Percentiles rank a stretch among this genome's conserved stretches.
Conservation (phyloP, 1,139 yeast genomes). For the Scheffersomyces lignicola region DNA sequence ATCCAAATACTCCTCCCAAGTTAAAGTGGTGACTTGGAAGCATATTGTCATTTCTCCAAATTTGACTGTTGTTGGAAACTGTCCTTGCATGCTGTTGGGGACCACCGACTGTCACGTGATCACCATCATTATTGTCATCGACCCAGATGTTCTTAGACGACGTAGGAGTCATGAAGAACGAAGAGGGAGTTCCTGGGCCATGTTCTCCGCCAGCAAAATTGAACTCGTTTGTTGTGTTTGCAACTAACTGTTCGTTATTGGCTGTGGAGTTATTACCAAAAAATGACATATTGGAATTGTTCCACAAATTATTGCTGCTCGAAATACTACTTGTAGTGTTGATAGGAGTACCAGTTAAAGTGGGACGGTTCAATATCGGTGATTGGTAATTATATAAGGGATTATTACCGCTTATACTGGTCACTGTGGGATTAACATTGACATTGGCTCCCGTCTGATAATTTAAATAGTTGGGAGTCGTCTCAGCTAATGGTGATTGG, state of each 20-base stretch:
- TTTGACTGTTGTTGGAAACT: conserved; percentile 26
- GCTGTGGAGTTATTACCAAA: conserved; percentile 4
- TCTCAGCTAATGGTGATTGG: conserved; percentile 10
- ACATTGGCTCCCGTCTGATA: background rate
- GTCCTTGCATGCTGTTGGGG: conserved; percentile 19
- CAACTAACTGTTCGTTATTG: conserved; percentile 2
- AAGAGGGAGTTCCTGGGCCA: background rate
- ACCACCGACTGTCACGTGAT: background rate
- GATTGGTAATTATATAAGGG: conserved; percentile 16
- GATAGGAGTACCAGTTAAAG: conserved; percentile 8
- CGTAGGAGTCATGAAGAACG: conserved; percentile 14
- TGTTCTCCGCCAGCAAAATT: background rate
- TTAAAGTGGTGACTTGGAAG: conserved; percentile 16
- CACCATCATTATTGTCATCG: conserved; percentile 9
- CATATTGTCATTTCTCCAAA: conserved; percentile 30
- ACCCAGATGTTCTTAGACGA: conserved; percentile 13
- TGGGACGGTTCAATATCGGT: conserved; percentile 15
- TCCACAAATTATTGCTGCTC: background rate
- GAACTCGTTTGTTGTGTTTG: background rate
- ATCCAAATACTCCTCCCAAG: conserved; percentile 10
- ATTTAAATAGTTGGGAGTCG: background rate
- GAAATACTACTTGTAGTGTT: background rate
- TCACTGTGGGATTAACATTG: background rate
- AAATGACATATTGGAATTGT: conserved; percentile 1
- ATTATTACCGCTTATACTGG: background rate